Evolutionary conservation across 2,329 filamentous ascomycete species (phyloP).

Genomic region (Penicillium digitatum): DNA sequence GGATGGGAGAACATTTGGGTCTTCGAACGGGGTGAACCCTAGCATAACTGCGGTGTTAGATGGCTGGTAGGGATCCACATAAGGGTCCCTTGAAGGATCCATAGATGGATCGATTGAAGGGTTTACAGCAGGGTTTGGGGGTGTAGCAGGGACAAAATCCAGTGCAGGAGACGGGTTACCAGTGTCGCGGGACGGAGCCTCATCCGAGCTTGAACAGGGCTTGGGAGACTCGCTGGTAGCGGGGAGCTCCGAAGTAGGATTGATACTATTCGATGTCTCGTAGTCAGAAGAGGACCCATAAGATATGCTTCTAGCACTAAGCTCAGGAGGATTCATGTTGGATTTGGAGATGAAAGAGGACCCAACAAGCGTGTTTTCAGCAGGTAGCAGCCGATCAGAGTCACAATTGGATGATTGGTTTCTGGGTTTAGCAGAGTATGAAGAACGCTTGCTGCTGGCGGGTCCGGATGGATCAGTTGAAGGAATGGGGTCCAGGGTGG

Average conservation of each 20-base stretch:
- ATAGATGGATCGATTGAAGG: neutral
- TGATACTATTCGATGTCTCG: neutral
- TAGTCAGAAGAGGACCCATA: neutral
- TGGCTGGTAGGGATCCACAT: neutral
- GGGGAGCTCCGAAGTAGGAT: neutral
- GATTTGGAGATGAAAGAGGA: neutral
- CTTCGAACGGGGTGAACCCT: neutral
- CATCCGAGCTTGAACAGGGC: neutral
- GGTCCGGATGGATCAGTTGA: neutral
- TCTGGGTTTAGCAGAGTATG: neutral
- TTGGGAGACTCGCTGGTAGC: neutral
- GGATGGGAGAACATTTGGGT: neutral
- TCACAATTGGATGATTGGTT: neutral
- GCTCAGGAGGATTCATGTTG: neutral
- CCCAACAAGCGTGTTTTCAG: neutral
- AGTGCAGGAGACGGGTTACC: neutral
- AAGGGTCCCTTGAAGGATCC: neutral
- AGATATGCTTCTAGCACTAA: neutral
- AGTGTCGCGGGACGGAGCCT: neutral
- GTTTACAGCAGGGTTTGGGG: neutral
- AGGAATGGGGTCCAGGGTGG: neutral
- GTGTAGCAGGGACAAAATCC: neutral
- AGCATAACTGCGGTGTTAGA: neutral
- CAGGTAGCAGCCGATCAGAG: neutral
- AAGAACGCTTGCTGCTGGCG: neutral